Evolutionary conservation across 2,329 filamentous ascomycete genomes (phyloP).

Genomic region (Tolypocladium inflatum): DNA sequence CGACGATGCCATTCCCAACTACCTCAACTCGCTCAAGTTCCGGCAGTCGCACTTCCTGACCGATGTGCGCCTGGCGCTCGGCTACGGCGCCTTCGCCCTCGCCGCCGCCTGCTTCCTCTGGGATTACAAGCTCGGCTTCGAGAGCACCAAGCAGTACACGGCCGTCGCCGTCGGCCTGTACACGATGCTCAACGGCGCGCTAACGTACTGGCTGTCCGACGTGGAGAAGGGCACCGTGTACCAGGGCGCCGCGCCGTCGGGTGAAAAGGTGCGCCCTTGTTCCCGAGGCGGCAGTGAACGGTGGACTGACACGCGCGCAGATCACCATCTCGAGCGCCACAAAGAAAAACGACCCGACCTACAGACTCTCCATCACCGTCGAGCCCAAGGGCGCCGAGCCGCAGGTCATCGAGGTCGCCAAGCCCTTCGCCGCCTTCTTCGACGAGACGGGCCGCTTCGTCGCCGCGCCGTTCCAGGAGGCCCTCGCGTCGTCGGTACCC

Average conservation of each 20-base stretch:
- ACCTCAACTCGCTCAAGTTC: slow-evolving; percentile 83
- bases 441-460: slow-evolving; percentile 64
- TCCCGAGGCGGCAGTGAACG: too few species aligned
- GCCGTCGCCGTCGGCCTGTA: slow-evolving; percentile 71
- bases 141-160: slow-evolving; percentile 73
- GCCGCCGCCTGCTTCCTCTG: slow-evolving; percentile 78
- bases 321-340: slow-evolving; percentile 63
- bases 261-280: slow-evolving; percentile 48
- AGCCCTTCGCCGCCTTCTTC: slow-evolving; percentile 68
- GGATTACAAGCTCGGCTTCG: slow-evolving; percentile 88
- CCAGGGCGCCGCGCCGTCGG: slow-evolving; percentile 56
- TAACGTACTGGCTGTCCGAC: slow-evolving; percentile 77
- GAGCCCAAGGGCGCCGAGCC: slow-evolving; percentile 27
- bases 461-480: slow-evolving; percentile 66
- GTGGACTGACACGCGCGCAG: slow-evolving; percentile 27
- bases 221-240: slow-evolving; percentile 81
- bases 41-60: slow-evolving; percentile 69
- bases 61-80: slow-evolving; percentile 74
- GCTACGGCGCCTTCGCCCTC: slow-evolving; percentile 72
- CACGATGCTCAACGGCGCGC: slow-evolving; percentile 63
- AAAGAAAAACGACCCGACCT: slow-evolving; percentile 73
- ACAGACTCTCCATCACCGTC: slow-evolving; percentile 61
- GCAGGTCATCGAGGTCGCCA: slow-evolving; percentile 43
- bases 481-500: slow-evolving; percentile 60
- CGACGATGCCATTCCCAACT: slow-evolving; percentile 89